phyloP scores from a whole-genome alignment of 2,329 filamentous ascomycete species.

The Blastomyces parvus region DNA sequence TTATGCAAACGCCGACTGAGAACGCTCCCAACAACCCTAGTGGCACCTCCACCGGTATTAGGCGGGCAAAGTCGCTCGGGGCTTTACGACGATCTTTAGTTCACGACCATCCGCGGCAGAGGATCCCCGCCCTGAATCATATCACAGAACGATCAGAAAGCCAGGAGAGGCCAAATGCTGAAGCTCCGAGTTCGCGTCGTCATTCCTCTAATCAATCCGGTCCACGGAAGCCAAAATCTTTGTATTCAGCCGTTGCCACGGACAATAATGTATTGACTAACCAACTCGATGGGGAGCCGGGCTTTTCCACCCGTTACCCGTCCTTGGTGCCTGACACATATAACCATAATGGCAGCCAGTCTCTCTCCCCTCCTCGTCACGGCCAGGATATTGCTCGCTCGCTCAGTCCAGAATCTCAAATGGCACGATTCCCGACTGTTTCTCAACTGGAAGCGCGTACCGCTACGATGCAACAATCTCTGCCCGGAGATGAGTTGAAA shows the following conservation, averaged over 20 bases:
- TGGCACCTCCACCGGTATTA: conserved; percentile 7
- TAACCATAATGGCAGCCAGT: neutral
- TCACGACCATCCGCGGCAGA: neutral
- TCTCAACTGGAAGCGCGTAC: conserved; percentile 12
- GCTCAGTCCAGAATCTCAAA: conserved; percentile 10
- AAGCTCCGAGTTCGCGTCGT: neutral
- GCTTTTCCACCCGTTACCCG: conserved; percentile 28
- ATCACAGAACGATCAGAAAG: neutral
- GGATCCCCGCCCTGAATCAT: neutral
- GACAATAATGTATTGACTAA: conserved; percentile 22
- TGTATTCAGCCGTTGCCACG: neutral
- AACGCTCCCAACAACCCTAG: neutral
- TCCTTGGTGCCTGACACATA: conserved; percentile 23
- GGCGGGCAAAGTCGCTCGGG: conserved; percentile 10
- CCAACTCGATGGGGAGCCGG: conserved; percentile 23
- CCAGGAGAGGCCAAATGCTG: neutral
- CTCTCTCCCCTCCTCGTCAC: neutral
- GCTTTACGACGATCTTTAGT: neutral
- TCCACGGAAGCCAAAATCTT: neutral
- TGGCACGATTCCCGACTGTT: conserved; percentile 15
- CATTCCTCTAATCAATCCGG: neutral
- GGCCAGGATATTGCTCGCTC: neutral
- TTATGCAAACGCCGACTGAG: neutral
- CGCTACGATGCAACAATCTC: neutral
- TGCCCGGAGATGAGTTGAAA: neutral